Conservation (phyloP, 108 stramenopile species). For the Nitzschia palea region DNA sequence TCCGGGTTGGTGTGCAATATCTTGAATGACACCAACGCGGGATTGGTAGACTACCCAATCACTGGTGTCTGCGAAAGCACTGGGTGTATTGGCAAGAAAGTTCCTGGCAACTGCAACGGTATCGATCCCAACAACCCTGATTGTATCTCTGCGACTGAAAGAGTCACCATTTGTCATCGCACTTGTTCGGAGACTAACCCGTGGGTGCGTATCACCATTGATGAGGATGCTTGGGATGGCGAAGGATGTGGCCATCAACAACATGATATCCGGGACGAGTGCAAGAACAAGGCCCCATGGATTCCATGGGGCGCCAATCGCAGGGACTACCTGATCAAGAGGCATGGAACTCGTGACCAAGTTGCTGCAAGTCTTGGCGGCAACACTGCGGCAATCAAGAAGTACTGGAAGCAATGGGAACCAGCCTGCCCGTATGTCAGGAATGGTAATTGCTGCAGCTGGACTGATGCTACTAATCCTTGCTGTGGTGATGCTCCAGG, state of each 20-base stretch:
- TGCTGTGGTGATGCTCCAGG: slow-evolving; percentile 4
- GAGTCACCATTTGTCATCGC: background rate
- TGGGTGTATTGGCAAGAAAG: background rate
- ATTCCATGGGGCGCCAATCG: background rate
- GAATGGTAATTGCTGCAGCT: background rate
- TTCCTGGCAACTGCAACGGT: slow-evolving; percentile 3
- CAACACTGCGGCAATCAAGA: background rate
- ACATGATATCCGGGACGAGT: background rate
- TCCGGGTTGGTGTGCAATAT: background rate
- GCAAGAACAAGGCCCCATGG: slow-evolving; percentile 8
- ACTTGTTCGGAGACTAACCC: background rate
- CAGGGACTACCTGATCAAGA: background rate
- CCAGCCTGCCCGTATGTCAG: background rate
- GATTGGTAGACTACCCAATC: background rate
- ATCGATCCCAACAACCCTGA: background rate
- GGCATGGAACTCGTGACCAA: slow-evolving; percentile 1
- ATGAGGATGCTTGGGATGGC: slow-evolving; percentile 1
- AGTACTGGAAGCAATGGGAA: background rate
- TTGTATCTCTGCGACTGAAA: background rate
- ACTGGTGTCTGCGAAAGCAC: background rate
- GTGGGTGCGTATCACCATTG: slow-evolving; percentile 1
- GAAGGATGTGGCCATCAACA: background rate
- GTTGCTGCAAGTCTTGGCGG: background rate
- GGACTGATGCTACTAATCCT: background rate
- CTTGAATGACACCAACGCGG: background rate